These are phyloP conservation scores for Fusarium sp. DNA, from an alignment of 2,329 filamentous ascomycete species.

Conservation along the genomic window DNA sequence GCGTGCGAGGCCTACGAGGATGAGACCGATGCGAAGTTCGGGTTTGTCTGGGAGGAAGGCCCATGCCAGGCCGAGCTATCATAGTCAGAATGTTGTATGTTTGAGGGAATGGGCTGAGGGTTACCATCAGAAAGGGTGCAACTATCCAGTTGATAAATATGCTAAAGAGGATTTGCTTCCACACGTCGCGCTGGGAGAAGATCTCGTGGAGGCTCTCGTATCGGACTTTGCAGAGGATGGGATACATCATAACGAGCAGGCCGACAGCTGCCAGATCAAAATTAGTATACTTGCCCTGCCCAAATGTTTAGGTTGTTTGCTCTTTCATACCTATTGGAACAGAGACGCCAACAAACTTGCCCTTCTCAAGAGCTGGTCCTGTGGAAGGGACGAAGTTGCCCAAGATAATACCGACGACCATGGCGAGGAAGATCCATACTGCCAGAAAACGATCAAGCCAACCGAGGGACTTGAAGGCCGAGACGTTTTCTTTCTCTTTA, in stretches of 20 bases:
- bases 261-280: slow-evolving; percentile 68
- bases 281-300: not conserved
- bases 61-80: slow-evolving; percentile 72
- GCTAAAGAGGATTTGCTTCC: slow-evolving; percentile 83
- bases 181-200: slow-evolving; percentile 69
- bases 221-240: slow-evolving; percentile 86
- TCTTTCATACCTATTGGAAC: slow-evolving; percentile 68
- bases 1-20: slow-evolving; percentile 83
- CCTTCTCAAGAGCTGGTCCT: slow-evolving; percentile 71
- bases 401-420: slow-evolving; percentile 77
- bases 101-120: slow-evolving; percentile 20
- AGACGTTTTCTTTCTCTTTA: slow-evolving; percentile 30
- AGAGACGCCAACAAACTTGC: slow-evolving; percentile 75
- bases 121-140: slow-evolving; percentile 83
- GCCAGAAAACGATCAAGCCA: slow-evolving; percentile 71
- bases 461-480: slow-evolving; percentile 64
- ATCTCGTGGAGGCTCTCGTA: slow-evolving; percentile 78
- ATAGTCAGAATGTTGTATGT: slow-evolving; percentile 6
- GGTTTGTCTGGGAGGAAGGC: slow-evolving; percentile 69
- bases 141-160: slow-evolving; percentile 84
- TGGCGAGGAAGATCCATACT: slow-evolving; percentile 81
- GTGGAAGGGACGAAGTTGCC: slow-evolving; percentile 77
- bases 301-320: fast-evolving
- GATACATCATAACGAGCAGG: slow-evolving; percentile 92
- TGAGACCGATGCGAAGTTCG: slow-evolving; percentile 71